Percentiles rank a stretch among this genome's conserved stretches.
Evolutionary conservation across 75 land plant species (phyloP).

Genomic region (Picea sitchensis): DNA sequence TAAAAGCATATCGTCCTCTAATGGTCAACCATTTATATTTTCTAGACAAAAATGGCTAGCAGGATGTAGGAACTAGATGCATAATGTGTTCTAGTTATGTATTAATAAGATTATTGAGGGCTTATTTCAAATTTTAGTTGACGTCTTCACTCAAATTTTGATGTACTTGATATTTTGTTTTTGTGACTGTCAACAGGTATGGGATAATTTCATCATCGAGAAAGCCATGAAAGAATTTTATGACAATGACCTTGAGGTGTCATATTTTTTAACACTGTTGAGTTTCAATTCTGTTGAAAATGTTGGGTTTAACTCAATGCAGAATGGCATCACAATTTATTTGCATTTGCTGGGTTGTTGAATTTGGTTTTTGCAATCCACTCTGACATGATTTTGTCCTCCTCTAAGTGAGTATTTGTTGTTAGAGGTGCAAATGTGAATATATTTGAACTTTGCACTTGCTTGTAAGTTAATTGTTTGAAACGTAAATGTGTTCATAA

Average conservation of each 20-base stretch:
- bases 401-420: neutral
- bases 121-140: neutral
- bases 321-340: too few species aligned
- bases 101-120: neutral
- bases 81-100: neutral
- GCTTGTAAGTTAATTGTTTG: neutral
- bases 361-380: too few species aligned
- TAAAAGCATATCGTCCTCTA: neutral
- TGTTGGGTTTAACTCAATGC: too few species aligned
- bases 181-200: conserved; percentile 22
- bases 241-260: conserved; percentile 14
- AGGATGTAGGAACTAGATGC: neutral
- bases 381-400: neutral
- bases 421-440: neutral
- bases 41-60: neutral
- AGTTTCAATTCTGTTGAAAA: too few species aligned
- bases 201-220: conserved; percentile 51
- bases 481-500: neutral
- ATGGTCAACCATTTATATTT: neutral
- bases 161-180: neutral
- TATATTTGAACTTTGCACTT: neutral
- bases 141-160: neutral
- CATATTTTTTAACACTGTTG: too few species aligned
- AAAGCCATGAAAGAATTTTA: conserved; percentile 33
- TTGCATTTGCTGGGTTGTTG: too few species aligned